A percentile compares a stretch with the other conserved stretches of the same genome.
Conservation (phyloP, 2,329 filamentous ascomycete genomes). For the Macrophomina phaseolina region DNA sequence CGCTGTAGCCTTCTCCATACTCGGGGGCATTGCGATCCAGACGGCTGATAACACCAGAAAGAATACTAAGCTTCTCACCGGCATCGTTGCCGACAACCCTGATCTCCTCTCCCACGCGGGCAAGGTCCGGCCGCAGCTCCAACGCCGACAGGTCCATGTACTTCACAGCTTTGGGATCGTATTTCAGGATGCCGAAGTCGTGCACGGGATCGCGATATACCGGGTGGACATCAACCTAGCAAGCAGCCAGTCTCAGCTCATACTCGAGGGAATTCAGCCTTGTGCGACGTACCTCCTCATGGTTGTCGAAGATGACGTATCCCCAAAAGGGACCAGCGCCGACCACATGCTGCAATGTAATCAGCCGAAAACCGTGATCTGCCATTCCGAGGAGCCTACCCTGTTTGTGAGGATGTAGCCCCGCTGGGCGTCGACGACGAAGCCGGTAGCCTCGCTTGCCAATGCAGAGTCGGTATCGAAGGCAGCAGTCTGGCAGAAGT, state of each 20-base stretch:
- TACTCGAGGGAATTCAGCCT: neutral
- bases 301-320: constrained; percentile 98
- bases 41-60: constrained; percentile 95
- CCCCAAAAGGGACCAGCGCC: constrained; percentile 97
- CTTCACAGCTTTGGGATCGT: constrained; percentile 94
- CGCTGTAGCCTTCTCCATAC: constrained; percentile 96
- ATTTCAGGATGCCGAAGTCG: constrained; percentile 96
- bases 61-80: constrained; percentile 95
- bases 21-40: constrained; percentile 96
- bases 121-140: constrained; percentile 81
- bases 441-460: constrained; percentile 94
- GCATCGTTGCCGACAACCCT: constrained; percentile 98
- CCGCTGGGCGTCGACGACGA: constrained; percentile 92
- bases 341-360: constrained; percentile 74
- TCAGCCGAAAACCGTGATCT: constrained; percentile 33
- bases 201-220: constrained; percentile 98
- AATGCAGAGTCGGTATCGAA: constrained; percentile 97
- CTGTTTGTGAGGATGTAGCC: constrained; percentile 68
- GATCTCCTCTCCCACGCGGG: constrained; percentile 88
- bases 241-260: constrained; percentile 29
- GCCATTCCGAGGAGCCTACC: constrained; percentile 31
- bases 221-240: constrained; percentile 87
- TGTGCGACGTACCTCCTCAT: constrained; percentile 69
- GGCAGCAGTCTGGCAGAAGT: constrained; percentile 96
- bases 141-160: constrained; percentile 91